phyloP scores from a whole-genome alignment of 2,329 filamentous ascomycete species.

The Phyllosticta capitalensis region DNA sequence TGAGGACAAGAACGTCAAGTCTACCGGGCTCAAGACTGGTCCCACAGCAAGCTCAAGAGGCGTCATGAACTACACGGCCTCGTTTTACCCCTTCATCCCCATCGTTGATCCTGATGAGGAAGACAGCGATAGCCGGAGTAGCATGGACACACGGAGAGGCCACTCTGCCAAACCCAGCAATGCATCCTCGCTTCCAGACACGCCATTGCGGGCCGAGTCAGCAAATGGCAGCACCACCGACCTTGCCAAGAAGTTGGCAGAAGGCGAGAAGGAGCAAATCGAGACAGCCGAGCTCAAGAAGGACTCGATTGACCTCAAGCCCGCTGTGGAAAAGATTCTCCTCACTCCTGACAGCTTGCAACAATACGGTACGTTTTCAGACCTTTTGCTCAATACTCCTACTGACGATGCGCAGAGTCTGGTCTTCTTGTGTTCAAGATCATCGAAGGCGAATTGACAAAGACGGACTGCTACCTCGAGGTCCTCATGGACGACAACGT shows the following conservation, averaged over 20 bases:
- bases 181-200: constrained; percentile 20
- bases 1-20: constrained; percentile 60
- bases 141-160: constrained; percentile 16
- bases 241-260: constrained; percentile 37
- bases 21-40: constrained; percentile 63
- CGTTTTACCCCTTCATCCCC: constrained; percentile 86
- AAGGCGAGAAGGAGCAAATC: constrained; percentile 37
- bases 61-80: constrained; percentile 65
- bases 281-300: constrained; percentile 38
- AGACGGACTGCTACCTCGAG: constrained; percentile 68
- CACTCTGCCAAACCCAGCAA: constrained; percentile 9
- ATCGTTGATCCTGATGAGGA: constrained; percentile 85
- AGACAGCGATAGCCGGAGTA: constrained; percentile 20
- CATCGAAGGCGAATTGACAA: constrained; percentile 76
- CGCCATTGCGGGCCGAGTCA: neutral
- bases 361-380: constrained; percentile 53
- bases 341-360: constrained; percentile 72
- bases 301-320: constrained; percentile 16
- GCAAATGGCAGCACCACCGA: constrained; percentile 24
- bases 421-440: constrained; percentile 92
- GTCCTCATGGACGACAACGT: constrained; percentile 90
- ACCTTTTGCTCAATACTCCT: neutral
- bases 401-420: constrained; percentile 53
- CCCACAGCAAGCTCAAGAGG: constrained; percentile 70
- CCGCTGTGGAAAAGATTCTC: constrained; percentile 62